These are phyloP conservation scores for Ceratocystis huliohia DNA, from an alignment of 2,329 filamentous ascomycete genomes.

Conservation along the genomic window DNA sequence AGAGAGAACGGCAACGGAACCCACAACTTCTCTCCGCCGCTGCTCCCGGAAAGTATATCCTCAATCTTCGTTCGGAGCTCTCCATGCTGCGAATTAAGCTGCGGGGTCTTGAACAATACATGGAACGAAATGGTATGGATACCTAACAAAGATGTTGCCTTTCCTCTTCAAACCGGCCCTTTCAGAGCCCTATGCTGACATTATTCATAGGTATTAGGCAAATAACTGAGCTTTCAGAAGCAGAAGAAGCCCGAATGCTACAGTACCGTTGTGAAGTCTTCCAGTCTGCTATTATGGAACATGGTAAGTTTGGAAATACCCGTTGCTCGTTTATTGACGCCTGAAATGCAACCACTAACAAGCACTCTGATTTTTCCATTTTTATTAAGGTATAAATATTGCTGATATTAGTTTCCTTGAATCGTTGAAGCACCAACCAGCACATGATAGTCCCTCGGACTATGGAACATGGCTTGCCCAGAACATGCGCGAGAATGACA, in stretches of 20 bases:
- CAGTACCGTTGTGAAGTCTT: conserved; percentile 49
- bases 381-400: conserved; percentile 32
- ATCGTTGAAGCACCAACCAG: conserved; percentile 29
- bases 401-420: conserved; percentile 32
- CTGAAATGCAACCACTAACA: conserved; percentile 3
- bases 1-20: conserved; percentile 34
- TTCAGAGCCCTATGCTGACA: conserved; percentile 1
- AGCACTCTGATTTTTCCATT: background rate
- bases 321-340: background rate
- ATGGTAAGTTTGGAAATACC: conserved; percentile 30
- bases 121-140: conserved; percentile 37
- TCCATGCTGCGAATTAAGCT: conserved; percentile 45
- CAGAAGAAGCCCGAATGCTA: conserved; percentile 43
- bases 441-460: conserved; percentile 25
- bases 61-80: conserved; percentile 31
- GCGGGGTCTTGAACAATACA: conserved; percentile 37
- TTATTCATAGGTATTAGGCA: conserved; percentile 14
- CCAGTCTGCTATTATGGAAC: conserved; percentile 38
- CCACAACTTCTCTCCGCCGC: background rate
- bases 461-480: conserved; percentile 15
- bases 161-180: conserved; percentile 20
- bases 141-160: conserved; percentile 25
- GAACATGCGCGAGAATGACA: conserved; percentile 13
- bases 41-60: conserved; percentile 23
- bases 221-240: conserved; percentile 38